Conservation (phyloP, 495 filamentous ascomycete genomes). For the Aspergillus sparsus region DNA sequence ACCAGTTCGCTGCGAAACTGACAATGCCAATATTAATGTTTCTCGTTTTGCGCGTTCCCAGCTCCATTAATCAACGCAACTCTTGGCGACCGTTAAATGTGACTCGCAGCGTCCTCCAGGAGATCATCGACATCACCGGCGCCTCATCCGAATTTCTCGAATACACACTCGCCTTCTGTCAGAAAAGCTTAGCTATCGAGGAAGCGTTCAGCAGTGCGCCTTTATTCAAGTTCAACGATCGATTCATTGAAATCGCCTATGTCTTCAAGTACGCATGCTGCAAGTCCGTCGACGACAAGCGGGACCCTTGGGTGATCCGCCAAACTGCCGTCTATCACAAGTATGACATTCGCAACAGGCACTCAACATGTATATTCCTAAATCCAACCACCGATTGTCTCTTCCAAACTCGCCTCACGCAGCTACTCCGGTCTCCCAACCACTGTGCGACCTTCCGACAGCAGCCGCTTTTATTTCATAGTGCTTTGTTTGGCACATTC, state of each 20-base stretch:
- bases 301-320: conserved; percentile 41
- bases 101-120: conserved; percentile 34
- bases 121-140: conserved; percentile 29
- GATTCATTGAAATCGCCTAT: conserved; percentile 39
- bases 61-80: conserved; percentile 45
- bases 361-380: conserved; percentile 37
- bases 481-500: conserved; percentile 38
- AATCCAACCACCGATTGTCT: conserved; percentile 36
- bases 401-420: conserved; percentile 28
- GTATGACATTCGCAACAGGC: conserved; percentile 28
- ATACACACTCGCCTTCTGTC: conserved; percentile 41
- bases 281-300: conserved; percentile 28
- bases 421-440: conserved; percentile 15
- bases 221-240: conserved; percentile 22
- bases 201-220: conserved; percentile 36
- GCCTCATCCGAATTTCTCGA: conserved; percentile 38
- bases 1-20: not conserved
- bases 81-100: conserved; percentile 46
- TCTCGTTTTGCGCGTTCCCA: conserved; percentile 13
- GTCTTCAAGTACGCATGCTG: conserved; percentile 44
- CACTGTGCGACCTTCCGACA: conserved; percentile 13
- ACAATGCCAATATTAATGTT: not conserved
- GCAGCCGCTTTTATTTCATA: conserved; percentile 35
- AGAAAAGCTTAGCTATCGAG: conserved; percentile 39
- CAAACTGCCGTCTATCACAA: conserved; percentile 48